Percentiles rank a stretch among this genome's conserved stretches.
These are phyloP conservation scores for Dactylellina drechsleri DNA, from an alignment of 2,329 filamentous ascomycete genomes.

Conservation along the genomic window DNA sequence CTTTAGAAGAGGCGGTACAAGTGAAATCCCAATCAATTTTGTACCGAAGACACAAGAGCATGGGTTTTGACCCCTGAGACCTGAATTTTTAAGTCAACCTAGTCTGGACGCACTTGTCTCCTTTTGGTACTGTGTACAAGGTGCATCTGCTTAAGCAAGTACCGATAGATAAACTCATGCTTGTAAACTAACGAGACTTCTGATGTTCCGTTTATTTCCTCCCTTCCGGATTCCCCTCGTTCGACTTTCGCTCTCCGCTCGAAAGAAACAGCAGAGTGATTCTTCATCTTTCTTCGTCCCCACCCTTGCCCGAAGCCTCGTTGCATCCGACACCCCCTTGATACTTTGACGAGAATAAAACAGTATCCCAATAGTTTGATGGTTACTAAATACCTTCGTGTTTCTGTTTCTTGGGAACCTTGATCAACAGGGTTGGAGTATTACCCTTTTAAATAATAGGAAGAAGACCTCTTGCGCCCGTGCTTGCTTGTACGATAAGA, in stretches of 20 bases:
- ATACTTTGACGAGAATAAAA: conserved; percentile 11
- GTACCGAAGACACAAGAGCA: no score
- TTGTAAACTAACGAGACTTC: background rate
- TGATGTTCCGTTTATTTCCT: conserved; percentile 1
- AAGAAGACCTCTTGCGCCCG: background rate
- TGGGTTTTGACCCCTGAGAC: no score
- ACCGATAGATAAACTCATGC: background rate
- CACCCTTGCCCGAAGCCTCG: conserved; percentile 15
- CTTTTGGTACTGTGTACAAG: background rate
- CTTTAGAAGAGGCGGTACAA: no score
- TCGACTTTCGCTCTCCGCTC: conserved; percentile 27
- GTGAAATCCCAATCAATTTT: no score
- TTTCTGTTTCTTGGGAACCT: no score
- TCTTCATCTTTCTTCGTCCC: conserved; percentile 23
- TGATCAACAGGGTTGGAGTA: no score
- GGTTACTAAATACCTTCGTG: no score
- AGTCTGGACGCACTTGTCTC: background rate
- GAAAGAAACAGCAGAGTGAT: conserved; percentile 13
- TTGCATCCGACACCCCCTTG: conserved; percentile 14
- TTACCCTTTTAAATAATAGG: background rate
- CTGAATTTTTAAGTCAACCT: no score
- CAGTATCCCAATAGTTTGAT: no score
- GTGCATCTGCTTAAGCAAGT: background rate
- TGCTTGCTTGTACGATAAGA: conserved; percentile 13
- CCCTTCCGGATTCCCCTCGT: background rate